Evolutionary conservation across 2,329 filamentous ascomycete species (phyloP).

Genomic region (Sporothrix globosa): DNA sequence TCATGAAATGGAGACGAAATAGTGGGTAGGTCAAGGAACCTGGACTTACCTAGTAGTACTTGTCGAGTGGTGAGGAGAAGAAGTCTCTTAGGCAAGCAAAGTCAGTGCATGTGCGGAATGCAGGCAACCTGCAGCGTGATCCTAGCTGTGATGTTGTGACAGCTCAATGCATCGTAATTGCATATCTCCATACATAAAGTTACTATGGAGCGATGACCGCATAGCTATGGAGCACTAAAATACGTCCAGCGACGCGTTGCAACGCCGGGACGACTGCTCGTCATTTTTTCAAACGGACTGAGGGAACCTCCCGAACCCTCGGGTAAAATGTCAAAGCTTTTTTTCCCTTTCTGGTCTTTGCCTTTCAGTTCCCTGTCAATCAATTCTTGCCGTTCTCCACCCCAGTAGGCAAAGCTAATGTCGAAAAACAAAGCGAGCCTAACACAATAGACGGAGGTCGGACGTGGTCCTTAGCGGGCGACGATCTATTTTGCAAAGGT

Average conservation of each 20-base stretch:
- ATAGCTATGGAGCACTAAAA: background rate
- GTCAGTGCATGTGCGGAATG: too few relatives aligned
- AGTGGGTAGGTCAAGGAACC: constrained; percentile 12
- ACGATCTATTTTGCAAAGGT: background rate
- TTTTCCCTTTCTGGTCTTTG: background rate
- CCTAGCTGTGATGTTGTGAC: background rate
- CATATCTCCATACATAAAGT: background rate
- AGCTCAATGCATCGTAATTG: background rate
- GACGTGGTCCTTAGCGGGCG: constrained; percentile 7
- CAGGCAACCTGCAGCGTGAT: background rate
- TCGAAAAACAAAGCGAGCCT: background rate
- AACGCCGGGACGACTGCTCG: background rate
- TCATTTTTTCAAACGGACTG: background rate
- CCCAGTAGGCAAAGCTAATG: background rate
- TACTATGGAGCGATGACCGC: background rate
- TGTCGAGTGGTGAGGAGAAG: background rate
- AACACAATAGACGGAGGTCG: background rate
- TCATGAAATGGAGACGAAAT: constrained; percentile 3
- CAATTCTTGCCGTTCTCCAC: background rate
- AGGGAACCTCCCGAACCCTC: background rate
- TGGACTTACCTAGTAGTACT: constrained; percentile 2
- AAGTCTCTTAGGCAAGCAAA: too few relatives aligned
- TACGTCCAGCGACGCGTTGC: background rate
- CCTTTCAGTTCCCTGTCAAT: background rate
- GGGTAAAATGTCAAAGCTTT: constrained; percentile 22